These are phyloP conservation scores for Micractinium sp. DNA, from an alignment of 139 green algal genomes.

Conservation along the genomic window DNA sequence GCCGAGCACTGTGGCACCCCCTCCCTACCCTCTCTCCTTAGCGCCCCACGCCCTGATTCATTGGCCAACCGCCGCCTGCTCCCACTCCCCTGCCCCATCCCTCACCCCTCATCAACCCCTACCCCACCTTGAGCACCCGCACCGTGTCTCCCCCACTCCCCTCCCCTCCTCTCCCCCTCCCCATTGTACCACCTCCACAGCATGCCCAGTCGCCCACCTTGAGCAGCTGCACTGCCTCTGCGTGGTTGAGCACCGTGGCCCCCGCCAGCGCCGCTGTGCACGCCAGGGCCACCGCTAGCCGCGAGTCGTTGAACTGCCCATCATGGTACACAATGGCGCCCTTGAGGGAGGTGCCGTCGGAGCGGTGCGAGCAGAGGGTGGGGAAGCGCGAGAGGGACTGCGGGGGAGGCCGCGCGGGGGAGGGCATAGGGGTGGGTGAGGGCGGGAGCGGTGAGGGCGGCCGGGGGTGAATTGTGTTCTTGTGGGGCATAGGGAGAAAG, in stretches of 20 bases:
- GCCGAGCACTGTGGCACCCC: too few relatives aligned
- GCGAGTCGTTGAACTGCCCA: conserved; percentile 97
- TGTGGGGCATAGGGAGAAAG: too few relatives aligned
- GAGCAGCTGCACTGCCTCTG: conserved; percentile 72
- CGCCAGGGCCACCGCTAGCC: conserved; percentile 87
- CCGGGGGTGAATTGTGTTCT: too few relatives aligned
- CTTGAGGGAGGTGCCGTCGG: conserved; percentile 73
- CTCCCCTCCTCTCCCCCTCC: background rate
- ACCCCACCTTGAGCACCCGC: too few relatives aligned
- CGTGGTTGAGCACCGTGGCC: conserved; percentile 89
- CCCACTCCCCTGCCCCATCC: too few relatives aligned
- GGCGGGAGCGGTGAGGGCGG: too few relatives aligned
- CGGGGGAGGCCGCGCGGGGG: background rate
- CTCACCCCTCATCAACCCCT: too few relatives aligned
- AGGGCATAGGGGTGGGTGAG: background rate
- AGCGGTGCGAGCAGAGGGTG: conserved; percentile 68
- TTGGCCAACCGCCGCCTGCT: too few relatives aligned
- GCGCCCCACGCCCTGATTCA: too few relatives aligned
- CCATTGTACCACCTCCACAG: too few relatives aligned
- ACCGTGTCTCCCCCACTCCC: background rate
- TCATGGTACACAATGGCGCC: conserved; percentile 96
- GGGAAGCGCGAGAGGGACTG: conserved; percentile 65
- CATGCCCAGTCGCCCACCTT: conserved; percentile 75
- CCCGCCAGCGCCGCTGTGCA: conserved; percentile 88
- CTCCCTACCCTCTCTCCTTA: too few relatives aligned